Percentiles rank a stretch among this genome's conserved stretches.
Evolutionary conservation across 2,329 filamentous ascomycete genomes (phyloP).

Genomic region (Stagonosporopsis vannaccii): DNA sequence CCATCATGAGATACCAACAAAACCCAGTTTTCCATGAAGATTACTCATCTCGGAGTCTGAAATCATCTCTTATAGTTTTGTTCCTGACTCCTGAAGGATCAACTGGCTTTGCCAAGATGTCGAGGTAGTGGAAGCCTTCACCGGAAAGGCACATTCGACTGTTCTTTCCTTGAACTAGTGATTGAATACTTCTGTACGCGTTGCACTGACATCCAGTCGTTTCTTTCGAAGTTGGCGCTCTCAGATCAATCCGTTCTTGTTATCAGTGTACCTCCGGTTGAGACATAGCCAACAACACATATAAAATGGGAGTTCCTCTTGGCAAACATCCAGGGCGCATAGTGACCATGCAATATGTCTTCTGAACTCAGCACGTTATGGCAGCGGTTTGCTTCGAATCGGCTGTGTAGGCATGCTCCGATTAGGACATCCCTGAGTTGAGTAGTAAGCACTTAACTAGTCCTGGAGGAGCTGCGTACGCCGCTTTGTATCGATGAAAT

Average conservation of each 20-base stretch:
- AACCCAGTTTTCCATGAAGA: no score
- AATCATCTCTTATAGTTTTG: no score
- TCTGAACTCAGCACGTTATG: not conserved
- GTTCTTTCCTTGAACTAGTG: no score
- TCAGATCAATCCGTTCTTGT: not conserved
- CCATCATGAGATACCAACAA: no score
- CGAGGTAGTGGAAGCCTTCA: not conserved
- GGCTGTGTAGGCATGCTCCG: not conserved
- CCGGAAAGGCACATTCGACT: not conserved
- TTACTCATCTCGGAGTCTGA: no score
- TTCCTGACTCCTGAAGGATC: no score
- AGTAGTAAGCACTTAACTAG: not conserved
- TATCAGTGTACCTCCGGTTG: not conserved
- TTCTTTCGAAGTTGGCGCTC: not conserved
- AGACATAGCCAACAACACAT: not conserved
- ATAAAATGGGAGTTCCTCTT: not conserved
- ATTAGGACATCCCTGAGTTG: not conserved
- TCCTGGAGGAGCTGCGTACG: not conserved
- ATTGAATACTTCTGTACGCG: no score
- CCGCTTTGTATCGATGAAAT: not conserved
- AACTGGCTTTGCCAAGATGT: not conserved
- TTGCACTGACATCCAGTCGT: not conserved
- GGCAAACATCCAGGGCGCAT: not conserved
- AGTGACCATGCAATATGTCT: not conserved
- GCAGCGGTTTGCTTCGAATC: not conserved